A percentile compares a stretch with the other conserved stretches of the same genome.
Evolutionary conservation across 176 grass and related monocot species (phyloP).

Genomic region (Musa schizocarpa): DNA sequence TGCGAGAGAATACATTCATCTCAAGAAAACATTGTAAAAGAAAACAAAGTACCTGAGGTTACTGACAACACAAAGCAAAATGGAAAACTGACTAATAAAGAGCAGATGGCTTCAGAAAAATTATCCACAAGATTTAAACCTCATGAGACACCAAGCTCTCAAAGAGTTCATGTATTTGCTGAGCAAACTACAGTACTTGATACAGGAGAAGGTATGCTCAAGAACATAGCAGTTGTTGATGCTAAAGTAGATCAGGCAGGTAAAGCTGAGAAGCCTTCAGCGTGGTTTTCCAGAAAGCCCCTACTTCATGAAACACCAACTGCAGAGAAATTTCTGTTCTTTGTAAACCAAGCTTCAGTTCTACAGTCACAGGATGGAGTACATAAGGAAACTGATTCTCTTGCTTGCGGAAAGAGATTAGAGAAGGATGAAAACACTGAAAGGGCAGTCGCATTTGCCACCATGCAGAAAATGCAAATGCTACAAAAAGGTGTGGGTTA

Average conservation of each 20-base stretch:
- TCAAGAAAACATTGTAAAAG: slow-evolving; percentile 22
- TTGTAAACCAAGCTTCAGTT: slow-evolving; percentile 31
- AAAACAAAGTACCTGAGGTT: not conserved
- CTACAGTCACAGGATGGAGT: slow-evolving; percentile 26
- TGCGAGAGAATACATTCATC: slow-evolving; percentile 28
- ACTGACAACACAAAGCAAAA: slow-evolving; percentile 9
- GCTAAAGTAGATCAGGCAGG: not conserved
- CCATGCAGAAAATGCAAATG: slow-evolving; percentile 20
- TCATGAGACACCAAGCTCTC: slow-evolving; percentile 30
- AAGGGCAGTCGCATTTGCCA: slow-evolving; percentile 29
- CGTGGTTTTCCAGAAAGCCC: not conserved
- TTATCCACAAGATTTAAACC: slow-evolving; percentile 34
- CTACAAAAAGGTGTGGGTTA: not conserved
- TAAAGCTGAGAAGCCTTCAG: not conserved
- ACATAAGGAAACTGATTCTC: slow-evolving; percentile 28
- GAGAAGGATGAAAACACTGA: slow-evolving; percentile 31
- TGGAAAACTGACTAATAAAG: slow-evolving; percentile 30
- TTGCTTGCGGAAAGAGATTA: slow-evolving; percentile 39
- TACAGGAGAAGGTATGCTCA: slow-evolving; percentile 20
- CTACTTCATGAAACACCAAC: not conserved
- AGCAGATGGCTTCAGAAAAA: slow-evolving; percentile 17
- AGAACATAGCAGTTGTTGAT: slow-evolving; percentile 7
- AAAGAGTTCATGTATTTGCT: slow-evolving; percentile 30
- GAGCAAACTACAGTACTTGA: slow-evolving; percentile 30
- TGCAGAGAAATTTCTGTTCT: not conserved